A percentile compares a stretch with the other conserved stretches of the same genome.
Evolutionary conservation across 805 yeast species (phyloP).

Genomic region (Zygosaccharomyces pseudorouxii): DNA sequence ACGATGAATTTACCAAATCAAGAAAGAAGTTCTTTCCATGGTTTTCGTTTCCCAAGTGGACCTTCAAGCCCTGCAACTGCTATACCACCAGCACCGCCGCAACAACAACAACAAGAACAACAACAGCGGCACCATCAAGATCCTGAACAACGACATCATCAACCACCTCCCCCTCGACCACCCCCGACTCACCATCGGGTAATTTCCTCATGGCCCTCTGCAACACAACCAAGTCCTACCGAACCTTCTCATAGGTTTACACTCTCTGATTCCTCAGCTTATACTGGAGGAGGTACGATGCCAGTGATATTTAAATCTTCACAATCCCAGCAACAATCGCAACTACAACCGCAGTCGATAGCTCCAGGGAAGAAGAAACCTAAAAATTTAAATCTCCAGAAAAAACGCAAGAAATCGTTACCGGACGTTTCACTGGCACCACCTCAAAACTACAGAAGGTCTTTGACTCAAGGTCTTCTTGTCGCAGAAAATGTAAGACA

Average conservation of each 20-base stretch:
- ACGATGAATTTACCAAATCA: slow-evolving; percentile 10
- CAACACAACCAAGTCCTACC: not conserved
- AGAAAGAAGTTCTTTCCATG: slow-evolving; percentile 4
- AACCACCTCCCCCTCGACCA: not conserved
- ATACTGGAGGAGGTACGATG: slow-evolving; percentile 1
- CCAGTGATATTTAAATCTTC: slow-evolving; percentile 9
- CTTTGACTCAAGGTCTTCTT: slow-evolving; percentile 15
- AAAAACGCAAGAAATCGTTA: slow-evolving; percentile 9
- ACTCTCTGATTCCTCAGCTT: slow-evolving; percentile 10
- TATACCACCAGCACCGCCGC: not conserved
- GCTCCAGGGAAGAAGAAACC: slow-evolving; percentile 7
- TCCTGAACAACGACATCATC: not conserved
- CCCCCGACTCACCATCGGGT: not conserved
- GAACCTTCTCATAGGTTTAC: slow-evolving; percentile 8
- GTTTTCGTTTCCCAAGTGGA: slow-evolving; percentile 9
- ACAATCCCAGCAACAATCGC: slow-evolving; percentile 1
- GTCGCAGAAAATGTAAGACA: slow-evolving; percentile 15
- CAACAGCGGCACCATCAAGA: slow-evolving; percentile 1
- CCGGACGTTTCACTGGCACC: slow-evolving; percentile 5
- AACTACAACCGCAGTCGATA: not conserved
- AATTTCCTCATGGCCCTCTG: slow-evolving; percentile 9
- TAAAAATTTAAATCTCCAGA: slow-evolving; percentile 5
- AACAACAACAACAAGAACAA: not conserved
- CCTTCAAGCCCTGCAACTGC: not conserved
- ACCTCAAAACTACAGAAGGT: slow-evolving; percentile 8